Conservation (phyloP, 2,329 filamentous ascomycete genomes). For the Scedosporium dehoogii region DNA sequence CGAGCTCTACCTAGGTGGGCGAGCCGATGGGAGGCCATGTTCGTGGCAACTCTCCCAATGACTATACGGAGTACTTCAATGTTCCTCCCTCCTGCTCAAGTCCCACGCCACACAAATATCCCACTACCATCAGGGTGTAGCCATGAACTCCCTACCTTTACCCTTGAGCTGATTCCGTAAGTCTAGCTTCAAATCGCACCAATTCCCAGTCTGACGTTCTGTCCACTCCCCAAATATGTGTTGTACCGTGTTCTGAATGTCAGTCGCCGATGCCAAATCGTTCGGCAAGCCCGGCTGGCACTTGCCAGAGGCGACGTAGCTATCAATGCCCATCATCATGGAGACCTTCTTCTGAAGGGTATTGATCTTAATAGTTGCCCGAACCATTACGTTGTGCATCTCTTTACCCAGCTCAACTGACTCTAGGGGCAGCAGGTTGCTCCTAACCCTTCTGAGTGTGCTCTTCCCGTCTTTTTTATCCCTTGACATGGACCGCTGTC, state of each 20-base stretch:
- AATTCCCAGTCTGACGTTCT: background rate
- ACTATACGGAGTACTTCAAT: too few species aligned
- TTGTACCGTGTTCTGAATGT: background rate
- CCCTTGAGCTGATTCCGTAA: background rate
- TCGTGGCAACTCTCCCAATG: too few species aligned
- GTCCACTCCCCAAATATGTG: background rate
- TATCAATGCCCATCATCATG: background rate
- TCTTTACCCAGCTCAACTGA: background rate
- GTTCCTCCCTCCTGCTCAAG: too few species aligned
- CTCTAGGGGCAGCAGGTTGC: slow-evolving; percentile 1
- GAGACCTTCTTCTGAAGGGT: background rate
- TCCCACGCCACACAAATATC: too few species aligned
- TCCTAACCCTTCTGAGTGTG: background rate
- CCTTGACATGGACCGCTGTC: slow-evolving; percentile 11
- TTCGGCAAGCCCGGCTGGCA: background rate
- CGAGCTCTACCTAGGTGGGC: too few species aligned
- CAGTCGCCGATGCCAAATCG: background rate
- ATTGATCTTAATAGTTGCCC: background rate
- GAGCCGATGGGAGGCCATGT: too few species aligned
- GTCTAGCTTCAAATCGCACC: slow-evolving; percentile 1
- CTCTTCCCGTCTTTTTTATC: slow-evolving; percentile 2
- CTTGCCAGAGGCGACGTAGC: background rate
- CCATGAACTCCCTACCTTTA: background rate
- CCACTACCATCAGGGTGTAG: background rate
- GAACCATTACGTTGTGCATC: background rate